Percentiles rank a stretch among this genome's conserved stretches.
Evolutionary conservation across 2,329 filamentous ascomycete species (phyloP).

Genomic region (Epichloe gansuensis): DNA sequence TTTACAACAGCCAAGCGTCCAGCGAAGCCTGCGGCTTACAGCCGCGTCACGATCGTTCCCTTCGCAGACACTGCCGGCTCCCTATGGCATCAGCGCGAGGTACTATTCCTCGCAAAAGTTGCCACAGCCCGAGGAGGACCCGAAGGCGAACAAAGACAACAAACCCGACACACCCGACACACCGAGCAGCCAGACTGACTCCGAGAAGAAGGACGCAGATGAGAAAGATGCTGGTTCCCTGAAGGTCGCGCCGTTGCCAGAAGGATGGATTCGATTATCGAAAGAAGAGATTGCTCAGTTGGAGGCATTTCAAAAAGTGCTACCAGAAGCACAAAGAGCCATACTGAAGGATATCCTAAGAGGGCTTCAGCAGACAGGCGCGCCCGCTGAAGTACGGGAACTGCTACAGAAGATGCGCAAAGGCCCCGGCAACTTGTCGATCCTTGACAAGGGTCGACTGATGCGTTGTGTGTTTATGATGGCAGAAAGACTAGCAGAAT

Average conservation of each 20-base stretch:
- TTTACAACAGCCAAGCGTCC: constrained; percentile 38
- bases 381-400: constrained; percentile 54
- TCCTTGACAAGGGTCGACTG: constrained; percentile 24
- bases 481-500: constrained; percentile 22
- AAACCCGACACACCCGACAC: constrained; percentile 11
- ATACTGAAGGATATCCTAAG: constrained; percentile 47
- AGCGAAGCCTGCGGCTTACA: constrained; percentile 28
- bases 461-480: constrained; percentile 25
- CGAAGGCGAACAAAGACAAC: constrained; percentile 14
- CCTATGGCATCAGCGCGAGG: constrained; percentile 22
- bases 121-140: constrained; percentile 25
- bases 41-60: constrained; percentile 18
- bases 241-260: constrained; percentile 23
- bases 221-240: constrained; percentile 14
- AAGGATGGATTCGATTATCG: constrained; percentile 34
- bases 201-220: constrained; percentile 9
- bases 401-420: constrained; percentile 39
- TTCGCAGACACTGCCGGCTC: constrained; percentile 23
- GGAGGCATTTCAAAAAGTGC: constrained; percentile 44
- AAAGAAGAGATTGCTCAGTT: constrained; percentile 39
- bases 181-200: constrained; percentile 6
- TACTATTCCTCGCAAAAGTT: constrained; percentile 25
- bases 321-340: constrained; percentile 49
- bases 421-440: constrained; percentile 40
- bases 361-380: constrained; percentile 52